Base-by-base conservation (phyloP, 805 yeast genomes). In the Hanseniaspora nectarophila region DNA sequence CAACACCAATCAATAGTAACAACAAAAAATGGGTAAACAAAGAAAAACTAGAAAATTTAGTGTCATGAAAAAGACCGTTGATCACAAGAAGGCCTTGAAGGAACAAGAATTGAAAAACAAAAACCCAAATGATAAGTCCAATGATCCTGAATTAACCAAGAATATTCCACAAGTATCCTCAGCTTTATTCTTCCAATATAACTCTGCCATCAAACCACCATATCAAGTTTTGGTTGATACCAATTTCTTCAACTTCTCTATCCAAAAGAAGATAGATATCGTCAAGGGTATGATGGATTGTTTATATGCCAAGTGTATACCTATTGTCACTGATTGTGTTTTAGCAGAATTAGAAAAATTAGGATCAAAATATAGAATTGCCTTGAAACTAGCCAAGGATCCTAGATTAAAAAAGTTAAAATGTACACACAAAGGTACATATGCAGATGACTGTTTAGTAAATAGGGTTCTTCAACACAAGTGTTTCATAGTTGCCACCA, bases 251-350 rank as follows among this genome's bases (percentile, higher is more conserved):
- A 92, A 92, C 71, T 89, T 89, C 68, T 85, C 95, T 57, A 90
- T 92, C 58, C 97, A 88, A 66, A 92, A 92, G 71, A 92, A 92
- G 63, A 81, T 92, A 51, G 98, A 92, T 65, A 72, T 92, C 9
- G 89, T 87, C n/a, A 77, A 88, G 60, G 98, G 97, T 12, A 83
- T 92, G 83, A 90, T 92, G 97, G 97, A 90, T 66, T 77, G 94
- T 54, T 70, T 90, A 37, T 82, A 82, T 63, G 98, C 98, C 43
- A 87, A 92, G 64, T 88, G 97, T 72, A 86, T 90, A 45, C 97
- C 97, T 12, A 77, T 89, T 47, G 82, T 92, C 42, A 92, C 98
- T 2, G 98, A 92, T 67, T 92, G 98, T 71, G 98, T 92, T 21
- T 78, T 92, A 82, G 98, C 98, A 0, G 98, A 92, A 72, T 73